phyloP scores from a whole-genome alignment of 2,329 filamentous ascomycete genomes.

The Clonostachys rosea region DNA sequence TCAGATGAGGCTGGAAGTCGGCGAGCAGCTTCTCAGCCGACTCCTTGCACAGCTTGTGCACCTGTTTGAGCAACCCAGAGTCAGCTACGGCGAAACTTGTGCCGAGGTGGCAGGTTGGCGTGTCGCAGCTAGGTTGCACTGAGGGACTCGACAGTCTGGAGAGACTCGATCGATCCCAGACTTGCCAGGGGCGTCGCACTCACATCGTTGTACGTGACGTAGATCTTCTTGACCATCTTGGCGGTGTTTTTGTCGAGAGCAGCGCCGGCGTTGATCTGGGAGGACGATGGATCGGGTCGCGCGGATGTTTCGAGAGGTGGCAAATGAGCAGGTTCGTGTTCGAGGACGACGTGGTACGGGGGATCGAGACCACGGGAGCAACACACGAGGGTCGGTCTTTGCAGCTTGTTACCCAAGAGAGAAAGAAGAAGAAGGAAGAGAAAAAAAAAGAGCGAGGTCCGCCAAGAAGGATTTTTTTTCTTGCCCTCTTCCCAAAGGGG shows the following conservation, averaged over 20 bases:
- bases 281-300: conserved; percentile 7
- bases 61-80: conserved; percentile 42
- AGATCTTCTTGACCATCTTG: conserved; percentile 80
- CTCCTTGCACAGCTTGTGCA: conserved; percentile 95
- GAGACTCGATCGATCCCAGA: too few relatives aligned
- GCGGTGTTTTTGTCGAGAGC: conserved; percentile 5
- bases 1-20: conserved; percentile 87
- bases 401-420: conserved; percentile 10
- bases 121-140: too few relatives aligned
- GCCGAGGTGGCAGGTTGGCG: neutral
- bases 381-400: neutral
- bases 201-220: conserved; percentile 91
- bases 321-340: neutral
- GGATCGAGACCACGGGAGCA: neutral
- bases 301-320: conserved; percentile 1
- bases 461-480: neutral
- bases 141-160: too few relatives aligned
- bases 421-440: conserved; percentile 2
- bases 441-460: conserved; percentile 5
- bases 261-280: neutral
- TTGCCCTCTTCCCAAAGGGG: neutral
- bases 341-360: neutral
- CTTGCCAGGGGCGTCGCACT: conserved; percentile 19
- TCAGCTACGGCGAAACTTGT: neutral
- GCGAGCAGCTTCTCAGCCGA: conserved; percentile 77